These are phyloP conservation scores for Fusarium sp. DNA, from an alignment of 2,329 filamentous ascomycete species.

Conservation along the genomic window DNA sequence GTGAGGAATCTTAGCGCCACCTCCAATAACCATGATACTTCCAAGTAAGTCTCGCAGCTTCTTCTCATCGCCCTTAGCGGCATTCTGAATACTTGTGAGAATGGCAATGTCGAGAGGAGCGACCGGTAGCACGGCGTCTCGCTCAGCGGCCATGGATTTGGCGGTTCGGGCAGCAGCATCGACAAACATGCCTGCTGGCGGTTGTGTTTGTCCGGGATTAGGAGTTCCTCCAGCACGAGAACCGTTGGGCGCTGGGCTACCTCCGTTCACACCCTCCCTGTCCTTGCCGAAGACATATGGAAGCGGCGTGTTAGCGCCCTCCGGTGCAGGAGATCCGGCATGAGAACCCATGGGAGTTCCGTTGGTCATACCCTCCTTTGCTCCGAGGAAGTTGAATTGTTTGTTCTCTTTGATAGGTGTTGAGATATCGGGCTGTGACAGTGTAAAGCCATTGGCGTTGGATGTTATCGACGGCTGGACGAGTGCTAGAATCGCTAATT, in stretches of 20 bases:
- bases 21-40: constrained; percentile 90
- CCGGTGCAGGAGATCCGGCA: constrained; percentile 87
- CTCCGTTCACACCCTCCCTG: constrained; percentile 59
- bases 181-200: constrained; percentile 60
- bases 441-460: constrained; percentile 57
- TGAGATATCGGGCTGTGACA: constrained; percentile 60
- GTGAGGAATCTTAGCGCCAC: constrained; percentile 82
- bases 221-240: constrained; percentile 63
- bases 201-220: constrained; percentile 53
- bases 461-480: constrained; percentile 69
- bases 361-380: constrained; percentile 73
- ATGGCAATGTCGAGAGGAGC: constrained; percentile 91
- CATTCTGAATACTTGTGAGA: constrained; percentile 87
- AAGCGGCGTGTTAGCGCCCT: constrained; percentile 76
- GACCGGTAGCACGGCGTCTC: constrained; percentile 83
- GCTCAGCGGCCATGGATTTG: constrained; percentile 71
- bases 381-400: constrained; percentile 75
- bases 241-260: constrained; percentile 65
- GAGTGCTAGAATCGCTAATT: constrained; percentile 73
- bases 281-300: constrained; percentile 64
- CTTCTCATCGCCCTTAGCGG: constrained; percentile 88
- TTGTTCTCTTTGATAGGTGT: constrained; percentile 72
- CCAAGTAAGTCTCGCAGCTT: constrained; percentile 91
- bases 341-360: constrained; percentile 86
- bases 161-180: constrained; percentile 64